These are phyloP conservation scores for Berberis thunbergii DNA, from an alignment of 164 flowering plant species.

Conservation along the genomic window DNA sequence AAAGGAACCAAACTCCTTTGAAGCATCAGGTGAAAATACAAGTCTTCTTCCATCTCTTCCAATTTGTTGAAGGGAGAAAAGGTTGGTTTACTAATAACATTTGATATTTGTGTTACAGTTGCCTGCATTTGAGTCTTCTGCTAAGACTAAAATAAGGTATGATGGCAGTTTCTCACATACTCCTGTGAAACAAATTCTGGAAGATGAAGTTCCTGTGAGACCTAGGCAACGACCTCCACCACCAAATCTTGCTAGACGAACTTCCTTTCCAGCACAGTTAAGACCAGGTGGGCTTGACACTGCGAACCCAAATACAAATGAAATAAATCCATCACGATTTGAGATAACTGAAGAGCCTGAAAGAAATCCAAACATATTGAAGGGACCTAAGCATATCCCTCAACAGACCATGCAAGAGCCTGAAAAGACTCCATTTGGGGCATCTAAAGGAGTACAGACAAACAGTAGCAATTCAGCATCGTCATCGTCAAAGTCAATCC, in stretches of 20 bases:
- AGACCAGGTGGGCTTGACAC: slow-evolving; percentile 34
- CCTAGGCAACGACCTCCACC: slow-evolving; percentile 56
- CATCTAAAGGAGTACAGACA: slow-evolving; percentile 32
- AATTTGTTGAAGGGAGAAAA: background rate
- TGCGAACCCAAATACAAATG: slow-evolving; percentile 18
- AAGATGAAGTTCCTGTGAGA: slow-evolving; percentile 51
- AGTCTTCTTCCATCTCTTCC: background rate
- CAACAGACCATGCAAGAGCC: slow-evolving; percentile 19
- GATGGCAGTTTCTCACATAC: slow-evolving; percentile 55
- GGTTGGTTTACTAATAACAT: background rate
- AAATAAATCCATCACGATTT: slow-evolving; percentile 18
- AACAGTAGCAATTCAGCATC: slow-evolving; percentile 51
- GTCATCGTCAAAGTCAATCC: slow-evolving; percentile 54
- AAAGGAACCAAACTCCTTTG: slow-evolving; percentile 34
- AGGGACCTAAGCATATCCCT: slow-evolving; percentile 10
- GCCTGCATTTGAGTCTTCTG: slow-evolving; percentile 48
- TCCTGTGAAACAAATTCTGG: slow-evolving; percentile 37
- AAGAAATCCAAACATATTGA: slow-evolving; percentile 13
- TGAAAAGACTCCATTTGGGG: slow-evolving; percentile 17
- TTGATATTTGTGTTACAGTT: slow-evolving; percentile 36
- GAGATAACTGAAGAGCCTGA: slow-evolving; percentile 27
- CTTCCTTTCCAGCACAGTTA: slow-evolving; percentile 48
- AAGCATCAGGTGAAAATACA: slow-evolving; percentile 63
- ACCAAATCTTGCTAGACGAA: slow-evolving; percentile 34
- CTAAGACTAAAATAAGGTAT: slow-evolving; percentile 59